phyloP scores from a whole-genome alignment of 139 green algal species.

The Chlamydomonas incerta region DNA sequence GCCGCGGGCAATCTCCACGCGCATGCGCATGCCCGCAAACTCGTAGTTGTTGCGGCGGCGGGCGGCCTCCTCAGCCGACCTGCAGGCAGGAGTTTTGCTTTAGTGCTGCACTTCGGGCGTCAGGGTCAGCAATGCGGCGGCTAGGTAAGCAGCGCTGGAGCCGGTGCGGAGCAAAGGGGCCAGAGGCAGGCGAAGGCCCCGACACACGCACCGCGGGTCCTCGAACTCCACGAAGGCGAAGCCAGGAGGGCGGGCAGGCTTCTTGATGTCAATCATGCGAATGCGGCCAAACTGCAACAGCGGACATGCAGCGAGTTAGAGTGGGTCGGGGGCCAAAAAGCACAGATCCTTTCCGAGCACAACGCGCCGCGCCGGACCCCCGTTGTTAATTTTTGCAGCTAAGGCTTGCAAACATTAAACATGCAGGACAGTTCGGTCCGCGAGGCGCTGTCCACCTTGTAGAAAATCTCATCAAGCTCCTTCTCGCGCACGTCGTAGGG shows the following conservation, averaged over 20 bases:
- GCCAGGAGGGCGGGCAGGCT: conserved; percentile 79
- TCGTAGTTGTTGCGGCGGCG: conserved; percentile 87
- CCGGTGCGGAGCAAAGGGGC: too few species aligned
- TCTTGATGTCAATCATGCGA: conserved; percentile 88
- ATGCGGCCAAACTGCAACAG: conserved; percentile 83
- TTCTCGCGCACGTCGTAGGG: conserved; percentile 88
- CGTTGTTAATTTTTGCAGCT: too few species aligned
- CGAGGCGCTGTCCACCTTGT: conserved; percentile 63
- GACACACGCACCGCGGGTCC: conserved; percentile 60
- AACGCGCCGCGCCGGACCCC: too few species aligned
- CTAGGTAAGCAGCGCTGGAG: too few species aligned
- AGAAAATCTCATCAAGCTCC: conserved; percentile 91
- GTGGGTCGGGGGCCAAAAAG: neutral
- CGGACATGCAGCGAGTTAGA: too few species aligned
- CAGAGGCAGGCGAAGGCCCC: neutral
- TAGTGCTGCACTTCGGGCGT: neutral
- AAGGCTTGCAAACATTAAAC: too few species aligned
- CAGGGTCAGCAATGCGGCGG: too few species aligned
- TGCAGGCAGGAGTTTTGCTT: too few species aligned
- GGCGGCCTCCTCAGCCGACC: conserved; percentile 76
- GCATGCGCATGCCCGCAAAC: conserved; percentile 81
- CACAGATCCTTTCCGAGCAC: conserved; percentile 73
- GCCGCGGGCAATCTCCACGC: conserved; percentile 59
- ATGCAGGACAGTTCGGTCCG: neutral
- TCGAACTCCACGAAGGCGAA: conserved; percentile 94